Conservation (phyloP, 306 rosid genomes). For the Comarum palustre region DNA sequence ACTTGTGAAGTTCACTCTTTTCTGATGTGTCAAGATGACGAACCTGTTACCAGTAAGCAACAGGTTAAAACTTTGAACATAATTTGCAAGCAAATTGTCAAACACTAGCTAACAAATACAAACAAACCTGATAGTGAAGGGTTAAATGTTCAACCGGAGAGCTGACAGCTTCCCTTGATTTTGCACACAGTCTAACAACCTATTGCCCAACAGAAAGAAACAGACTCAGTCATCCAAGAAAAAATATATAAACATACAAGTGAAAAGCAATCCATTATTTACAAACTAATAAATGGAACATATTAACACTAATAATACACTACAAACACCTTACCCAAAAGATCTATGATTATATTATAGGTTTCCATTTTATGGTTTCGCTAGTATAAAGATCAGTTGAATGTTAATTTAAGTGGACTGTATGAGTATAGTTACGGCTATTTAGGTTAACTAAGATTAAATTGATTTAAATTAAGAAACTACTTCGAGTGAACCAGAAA, state of each 20-base stretch:
- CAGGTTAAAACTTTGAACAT: conserved; percentile 5
- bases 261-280: neutral
- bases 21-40: conserved; percentile 99
- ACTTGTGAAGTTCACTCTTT: conserved; percentile 93
- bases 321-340: neutral
- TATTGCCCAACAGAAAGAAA: conserved; percentile 12
- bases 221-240: neutral
- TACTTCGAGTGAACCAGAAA: neutral
- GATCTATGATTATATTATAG: neutral
- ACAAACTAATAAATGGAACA: neutral
- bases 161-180: conserved; percentile 99
- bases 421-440: neutral
- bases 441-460: neutral
- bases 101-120: conserved; percentile 1
- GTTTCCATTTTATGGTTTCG: neutral
- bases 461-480: neutral
- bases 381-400: neutral
- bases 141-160: conserved; percentile 99
- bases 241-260: neutral
- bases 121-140: conserved; percentile 91
- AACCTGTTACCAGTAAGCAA: conserved; percentile 53
- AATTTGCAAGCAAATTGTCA: neutral
- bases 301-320: neutral
- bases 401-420: neutral
- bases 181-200: conserved; percentile 98